Percentiles rank a stretch among this genome's conserved stretches.
Conservation (phyloP, 192 early-diverging fungal species). For the Cladochytrium replicatum region DNA sequence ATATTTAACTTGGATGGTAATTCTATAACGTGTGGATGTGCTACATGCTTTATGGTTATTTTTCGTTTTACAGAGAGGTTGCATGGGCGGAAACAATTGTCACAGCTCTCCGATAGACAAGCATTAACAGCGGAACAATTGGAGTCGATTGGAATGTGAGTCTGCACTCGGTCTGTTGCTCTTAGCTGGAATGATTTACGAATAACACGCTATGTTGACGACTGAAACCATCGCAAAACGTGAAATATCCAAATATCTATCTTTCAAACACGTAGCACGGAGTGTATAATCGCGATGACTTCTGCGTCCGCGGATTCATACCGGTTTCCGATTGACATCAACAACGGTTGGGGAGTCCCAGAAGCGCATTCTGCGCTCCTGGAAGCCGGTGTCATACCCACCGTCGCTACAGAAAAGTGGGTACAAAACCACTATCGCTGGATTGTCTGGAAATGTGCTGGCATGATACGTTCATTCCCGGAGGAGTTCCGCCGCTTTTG, state of each 20-base stretch:
- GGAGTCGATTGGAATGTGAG: too few species aligned
- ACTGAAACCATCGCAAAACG: too few species aligned
- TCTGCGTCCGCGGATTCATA: constrained; percentile 13
- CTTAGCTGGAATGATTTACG: too few species aligned
- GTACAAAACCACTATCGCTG: constrained; percentile 54
- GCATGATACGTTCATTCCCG: constrained; percentile 47
- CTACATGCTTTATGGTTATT: too few species aligned
- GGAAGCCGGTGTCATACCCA: constrained; percentile 22
- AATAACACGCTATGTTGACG: too few species aligned
- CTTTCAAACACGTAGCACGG: constrained; percentile 13
- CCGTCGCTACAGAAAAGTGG: constrained; percentile 34
- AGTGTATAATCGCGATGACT: constrained; percentile 20
- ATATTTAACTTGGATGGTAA: too few species aligned
- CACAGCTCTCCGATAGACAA: too few species aligned
- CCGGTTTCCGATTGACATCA: constrained; percentile 7
- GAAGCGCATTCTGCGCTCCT: constrained; percentile 36
- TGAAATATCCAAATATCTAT: background rate
- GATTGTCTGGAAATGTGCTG: constrained; percentile 66
- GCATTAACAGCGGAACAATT: too few species aligned
- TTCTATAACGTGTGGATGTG: too few species aligned
- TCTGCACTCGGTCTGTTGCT: too few species aligned
- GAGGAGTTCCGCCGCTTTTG: constrained; percentile 25
- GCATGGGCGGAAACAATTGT: too few species aligned
- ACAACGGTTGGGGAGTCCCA: constrained; percentile 33
- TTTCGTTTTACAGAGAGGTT: too few species aligned